phyloP scores from a whole-genome alignment of 768 basidiomycete genomes.

The Daedaleopsis sinensis region DNA sequence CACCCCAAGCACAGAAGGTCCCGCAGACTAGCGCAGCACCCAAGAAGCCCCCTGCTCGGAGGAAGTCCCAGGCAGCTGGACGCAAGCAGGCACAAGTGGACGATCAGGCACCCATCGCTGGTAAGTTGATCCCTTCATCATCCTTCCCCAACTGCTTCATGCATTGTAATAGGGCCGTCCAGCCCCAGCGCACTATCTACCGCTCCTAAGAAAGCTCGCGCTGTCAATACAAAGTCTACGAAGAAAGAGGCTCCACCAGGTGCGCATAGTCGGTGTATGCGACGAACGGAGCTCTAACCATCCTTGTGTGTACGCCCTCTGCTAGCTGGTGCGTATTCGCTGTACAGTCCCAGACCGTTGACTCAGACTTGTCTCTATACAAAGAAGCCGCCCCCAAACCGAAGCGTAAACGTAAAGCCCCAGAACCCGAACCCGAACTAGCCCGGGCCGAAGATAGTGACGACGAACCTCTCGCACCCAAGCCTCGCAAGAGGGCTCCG shows the following conservation, averaged over 20 bases:
- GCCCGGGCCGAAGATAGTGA: background rate
- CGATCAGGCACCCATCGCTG: background rate
- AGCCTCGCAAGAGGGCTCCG: background rate
- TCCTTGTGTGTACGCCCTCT: background rate
- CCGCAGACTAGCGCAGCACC: too few species aligned
- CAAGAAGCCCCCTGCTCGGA: background rate
- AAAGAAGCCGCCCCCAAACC: background rate
- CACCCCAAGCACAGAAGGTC: background rate
- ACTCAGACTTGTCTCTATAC: too few species aligned
- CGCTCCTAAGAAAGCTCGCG: background rate
- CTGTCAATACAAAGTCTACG: background rate
- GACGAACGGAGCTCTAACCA: too few species aligned
- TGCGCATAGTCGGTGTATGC: background rate
- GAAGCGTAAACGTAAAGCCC: slow-evolving; percentile 11
- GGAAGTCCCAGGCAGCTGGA: background rate
- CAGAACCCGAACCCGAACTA: background rate
- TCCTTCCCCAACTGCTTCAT: background rate
- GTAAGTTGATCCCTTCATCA: background rate
- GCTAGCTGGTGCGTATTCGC: background rate
- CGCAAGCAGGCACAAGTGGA: background rate
- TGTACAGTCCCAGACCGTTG: background rate
- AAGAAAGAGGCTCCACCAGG: background rate
- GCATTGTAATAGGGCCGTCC: background rate
- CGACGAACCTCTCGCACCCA: slow-evolving; percentile 8
- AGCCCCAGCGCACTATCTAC: background rate